Evolutionary conservation across 257 asterid genomes (phyloP).

Genomic region (Jasminum sambac): DNA sequence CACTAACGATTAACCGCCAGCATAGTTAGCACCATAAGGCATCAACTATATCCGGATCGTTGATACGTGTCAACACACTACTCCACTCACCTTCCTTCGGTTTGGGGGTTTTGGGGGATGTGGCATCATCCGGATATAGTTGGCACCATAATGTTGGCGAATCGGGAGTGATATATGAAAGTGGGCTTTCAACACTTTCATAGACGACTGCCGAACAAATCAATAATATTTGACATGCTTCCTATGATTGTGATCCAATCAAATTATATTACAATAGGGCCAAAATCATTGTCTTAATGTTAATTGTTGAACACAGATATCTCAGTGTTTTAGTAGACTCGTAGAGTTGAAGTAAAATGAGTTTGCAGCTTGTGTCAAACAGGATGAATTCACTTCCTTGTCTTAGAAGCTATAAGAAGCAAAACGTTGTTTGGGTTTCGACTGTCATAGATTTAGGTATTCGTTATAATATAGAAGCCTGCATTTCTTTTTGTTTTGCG

Average conservation of each 20-base stretch:
- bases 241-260: neutral
- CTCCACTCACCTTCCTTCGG: too few relatives aligned
- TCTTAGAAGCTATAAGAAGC: constrained; percentile 12
- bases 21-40: too few relatives aligned
- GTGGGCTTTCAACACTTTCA: neutral
- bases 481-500: constrained; percentile 17
- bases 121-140: too few relatives aligned
- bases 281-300: neutral
- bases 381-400: neutral
- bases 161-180: too few relatives aligned
- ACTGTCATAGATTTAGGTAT: constrained; percentile 8
- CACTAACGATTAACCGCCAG: too few relatives aligned
- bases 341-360: neutral
- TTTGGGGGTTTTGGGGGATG: too few relatives aligned
- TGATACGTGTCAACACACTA: too few relatives aligned
- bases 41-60: too few relatives aligned
- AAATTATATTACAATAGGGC: neutral
- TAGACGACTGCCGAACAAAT: neutral
- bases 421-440: constrained; percentile 11
- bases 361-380: neutral
- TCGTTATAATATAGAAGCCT: constrained; percentile 5
- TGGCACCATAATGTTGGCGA: too few relatives aligned
- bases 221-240: constrained; percentile 6
- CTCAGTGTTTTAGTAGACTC: neutral
- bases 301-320: neutral